phyloP scores from a whole-genome alignment of 441 rosid genomes.

The Biscutella laevigata region DNA sequence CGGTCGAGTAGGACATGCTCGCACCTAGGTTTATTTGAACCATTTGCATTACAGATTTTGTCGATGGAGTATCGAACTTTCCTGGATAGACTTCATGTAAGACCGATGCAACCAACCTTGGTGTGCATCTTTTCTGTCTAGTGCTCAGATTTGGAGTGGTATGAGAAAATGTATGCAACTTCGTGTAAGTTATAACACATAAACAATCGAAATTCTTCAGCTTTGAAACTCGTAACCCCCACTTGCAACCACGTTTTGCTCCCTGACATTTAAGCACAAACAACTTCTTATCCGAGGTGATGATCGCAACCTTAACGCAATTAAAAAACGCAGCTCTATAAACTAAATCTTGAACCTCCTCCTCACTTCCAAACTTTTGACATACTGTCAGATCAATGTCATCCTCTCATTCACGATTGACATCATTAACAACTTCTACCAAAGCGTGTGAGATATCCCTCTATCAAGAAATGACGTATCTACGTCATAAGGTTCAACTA shows the following conservation, averaged over 20 bases:
- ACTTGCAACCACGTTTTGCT: not conserved
- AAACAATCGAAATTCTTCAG: too few species aligned
- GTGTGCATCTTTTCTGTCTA: too few species aligned
- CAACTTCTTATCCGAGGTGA: not conserved
- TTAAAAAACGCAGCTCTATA: not conserved
- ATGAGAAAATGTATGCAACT: not conserved
- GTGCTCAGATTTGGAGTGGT: too few species aligned
- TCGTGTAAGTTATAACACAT: not conserved
- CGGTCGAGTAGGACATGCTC: not conserved
- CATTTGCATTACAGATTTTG: not conserved
- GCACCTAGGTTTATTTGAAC: not conserved
- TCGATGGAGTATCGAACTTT: not conserved
- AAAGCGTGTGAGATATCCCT: too few species aligned
- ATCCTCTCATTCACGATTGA: not conserved
- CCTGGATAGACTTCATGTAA: not conserved
- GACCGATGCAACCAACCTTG: too few species aligned
- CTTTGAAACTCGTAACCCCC: too few species aligned
- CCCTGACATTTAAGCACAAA: not conserved
- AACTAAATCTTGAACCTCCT: not conserved
- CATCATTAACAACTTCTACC: too few species aligned
- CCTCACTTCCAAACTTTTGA: not conserved
- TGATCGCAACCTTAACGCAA: not conserved
- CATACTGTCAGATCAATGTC: not conserved
- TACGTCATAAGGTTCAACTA: too few species aligned
- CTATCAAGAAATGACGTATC: too few species aligned